Conservation (phyloP, 169 alveolate genomes). For the Plasmodium blacklocki region DNA sequence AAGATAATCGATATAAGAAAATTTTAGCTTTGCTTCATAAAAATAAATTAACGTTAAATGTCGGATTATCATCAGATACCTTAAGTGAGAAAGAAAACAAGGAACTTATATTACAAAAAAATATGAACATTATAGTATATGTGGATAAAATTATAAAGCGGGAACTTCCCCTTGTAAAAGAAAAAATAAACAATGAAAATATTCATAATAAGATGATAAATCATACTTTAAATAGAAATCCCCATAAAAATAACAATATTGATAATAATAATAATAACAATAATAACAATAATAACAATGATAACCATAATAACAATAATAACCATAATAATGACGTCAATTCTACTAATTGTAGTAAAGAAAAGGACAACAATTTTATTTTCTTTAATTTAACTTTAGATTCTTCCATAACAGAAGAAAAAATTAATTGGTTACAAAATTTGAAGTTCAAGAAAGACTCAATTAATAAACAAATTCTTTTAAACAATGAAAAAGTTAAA, state of each 20-base stretch:
- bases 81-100: conserved; percentile 57
- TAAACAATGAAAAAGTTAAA: not conserved
- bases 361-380: conserved; percentile 47
- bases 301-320: not conserved
- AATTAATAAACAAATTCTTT: conserved; percentile 5
- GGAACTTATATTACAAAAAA: conserved; percentile 72
- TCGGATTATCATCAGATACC: conserved; percentile 65
- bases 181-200: not conserved
- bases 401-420: conserved; percentile 77
- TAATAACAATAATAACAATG: not conserved
- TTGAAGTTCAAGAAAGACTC: conserved; percentile 14
- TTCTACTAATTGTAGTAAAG: no score
- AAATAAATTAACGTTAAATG: conserved; percentile 73
- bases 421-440: conserved; percentile 71
- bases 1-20: conserved; percentile 34
- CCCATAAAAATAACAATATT: no score
- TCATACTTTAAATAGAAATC: not conserved
- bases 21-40: conserved; percentile 66
- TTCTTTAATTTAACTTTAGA: conserved; percentile 74
- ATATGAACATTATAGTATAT: conserved; percentile 74
- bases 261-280: not conserved
- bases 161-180: no score
- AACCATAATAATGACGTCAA: no score
- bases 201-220: not conserved
- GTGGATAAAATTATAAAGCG: conserved; percentile 68